phyloP scores from a whole-genome alignment of 495 filamentous ascomycete species.

The Aspergillus cavernicola region DNA sequence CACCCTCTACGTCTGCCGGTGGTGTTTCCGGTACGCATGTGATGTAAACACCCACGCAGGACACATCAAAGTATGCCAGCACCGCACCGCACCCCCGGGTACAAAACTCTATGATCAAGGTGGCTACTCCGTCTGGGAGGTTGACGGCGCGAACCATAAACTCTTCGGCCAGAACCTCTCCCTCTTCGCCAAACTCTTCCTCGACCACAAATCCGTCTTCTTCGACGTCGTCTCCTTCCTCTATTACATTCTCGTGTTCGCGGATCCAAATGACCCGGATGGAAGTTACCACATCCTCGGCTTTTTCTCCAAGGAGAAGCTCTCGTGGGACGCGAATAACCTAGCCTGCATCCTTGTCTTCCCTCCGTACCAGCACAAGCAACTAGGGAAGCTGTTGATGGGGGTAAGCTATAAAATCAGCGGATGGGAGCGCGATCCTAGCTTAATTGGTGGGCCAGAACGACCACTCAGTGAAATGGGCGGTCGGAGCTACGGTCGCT shows the following conservation, averaged over 20 bases:
- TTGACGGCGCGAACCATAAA: constrained; percentile 86
- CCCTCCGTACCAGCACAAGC: constrained; percentile 89
- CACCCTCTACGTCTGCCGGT: constrained; percentile 80
- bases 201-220: constrained; percentile 97
- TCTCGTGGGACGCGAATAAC: constrained; percentile 98
- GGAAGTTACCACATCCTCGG: constrained; percentile 62
- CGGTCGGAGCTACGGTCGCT: constrained; percentile 71
- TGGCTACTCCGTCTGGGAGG: constrained; percentile 73
- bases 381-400: constrained; percentile 86
- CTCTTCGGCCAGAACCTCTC: constrained; percentile 93
- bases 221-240: constrained; percentile 94
- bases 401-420: constrained; percentile 90
- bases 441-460: constrained; percentile 85
- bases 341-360: constrained; percentile 96
- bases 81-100: constrained; percentile 40
- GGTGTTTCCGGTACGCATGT: constrained; percentile 88
- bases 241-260: constrained; percentile 79
- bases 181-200: constrained; percentile 95
- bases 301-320: constrained; percentile 98
- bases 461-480: constrained; percentile 86
- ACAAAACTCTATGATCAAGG: constrained; percentile 55
- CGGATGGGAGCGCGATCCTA: constrained; percentile 59
- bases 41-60: constrained; percentile 58
- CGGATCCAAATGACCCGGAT: constrained; percentile 31
- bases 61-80: constrained; percentile 43